Percentiles rank a stretch among this genome's conserved stretches.
Conservation (phyloP, 148 eudicot species). For the Rhododendron kiyosumense region DNA sequence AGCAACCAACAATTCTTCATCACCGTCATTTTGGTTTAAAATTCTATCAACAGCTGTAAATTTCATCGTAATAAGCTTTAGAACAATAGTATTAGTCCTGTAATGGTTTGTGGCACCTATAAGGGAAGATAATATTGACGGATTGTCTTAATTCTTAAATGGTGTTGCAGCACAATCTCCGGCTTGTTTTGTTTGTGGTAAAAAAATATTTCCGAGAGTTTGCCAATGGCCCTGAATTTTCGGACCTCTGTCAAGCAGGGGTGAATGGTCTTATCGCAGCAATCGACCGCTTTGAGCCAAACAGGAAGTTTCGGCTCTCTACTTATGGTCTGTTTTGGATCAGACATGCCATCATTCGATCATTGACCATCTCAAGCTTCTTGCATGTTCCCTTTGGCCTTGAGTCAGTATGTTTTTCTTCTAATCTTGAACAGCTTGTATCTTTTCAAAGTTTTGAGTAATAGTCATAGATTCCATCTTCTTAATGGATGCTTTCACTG, state of each 20-base stretch:
- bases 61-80: background rate
- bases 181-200: constrained; percentile 79
- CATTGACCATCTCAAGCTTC: constrained; percentile 85
- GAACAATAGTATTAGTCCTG: background rate
- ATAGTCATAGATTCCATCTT: background rate
- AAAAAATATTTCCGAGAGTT: constrained; percentile 91
- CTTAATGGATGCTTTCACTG: background rate
- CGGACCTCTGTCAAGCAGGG: constrained; percentile 96
- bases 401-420: constrained; percentile 62
- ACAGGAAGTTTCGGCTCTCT: constrained; percentile 61
- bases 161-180: constrained; percentile 82
- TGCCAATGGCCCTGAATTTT: constrained; percentile 61
- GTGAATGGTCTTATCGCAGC: constrained; percentile 85
- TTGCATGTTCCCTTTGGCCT: constrained; percentile 90
- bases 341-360: constrained; percentile 79
- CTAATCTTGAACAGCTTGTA: background rate
- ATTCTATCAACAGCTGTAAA: background rate
- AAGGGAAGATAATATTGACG: background rate
- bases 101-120: background rate
- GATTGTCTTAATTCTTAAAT: constrained; percentile 7
- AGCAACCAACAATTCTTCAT: background rate
- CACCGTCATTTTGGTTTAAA: background rate
- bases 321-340: constrained; percentile 91
- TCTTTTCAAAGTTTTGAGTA: background rate
- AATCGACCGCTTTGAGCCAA: constrained; percentile 94